Evolutionary conservation across 2,329 filamentous ascomycete genomes (phyloP), one percentile per base, ranked within the genome.

Genomic region (Fusarium pseudograminearum): DNA sequence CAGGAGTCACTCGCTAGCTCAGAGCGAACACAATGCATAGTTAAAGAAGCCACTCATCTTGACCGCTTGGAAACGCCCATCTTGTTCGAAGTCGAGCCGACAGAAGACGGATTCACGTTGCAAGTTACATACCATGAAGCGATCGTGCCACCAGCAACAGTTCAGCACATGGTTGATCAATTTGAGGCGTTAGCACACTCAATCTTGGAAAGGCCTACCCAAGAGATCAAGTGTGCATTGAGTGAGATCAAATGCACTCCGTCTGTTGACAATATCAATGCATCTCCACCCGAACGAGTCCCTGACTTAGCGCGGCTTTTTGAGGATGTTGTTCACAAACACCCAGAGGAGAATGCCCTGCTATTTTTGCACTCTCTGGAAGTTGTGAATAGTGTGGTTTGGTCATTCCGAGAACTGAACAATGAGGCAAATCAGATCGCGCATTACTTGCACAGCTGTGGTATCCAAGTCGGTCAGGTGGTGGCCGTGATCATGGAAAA

Each of bases 401-500:
- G 94, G 4, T 89, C 90, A 0, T 97, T 93, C 73, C 67, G 71
- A 3, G 80, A 89, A 28, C 81, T 97, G 7, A 91, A 94, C 73
- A 72, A 72, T 2, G 80, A 80, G 42, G 88, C 91, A 1, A 94
- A 94, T 72, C 79, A 76, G 42, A 81, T 95, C 55, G 92, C 90
- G 2, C 74, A 73, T 53, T 75, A 83, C 62, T 78, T 97, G 2
- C 72, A 81, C 11, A 72, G 80, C 5, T 75, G 79, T 2, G 85
- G 85, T 0, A 80, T 85, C 1, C 65, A 77, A 2, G 78, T 83
- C 2, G 86, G 89, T 10, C 83, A 88, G 18, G 80, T 93, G 12
- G 82, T 97, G n/a, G 90, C 89, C 34, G 86, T 97, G 45, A 83
- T 91, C 46, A 90, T 97, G 86, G 87, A 94, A 24, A 97, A 96